Base-by-base conservation (phyloP, 768 basidiomycete genomes). In the Leccinum ochraceum region DNA sequence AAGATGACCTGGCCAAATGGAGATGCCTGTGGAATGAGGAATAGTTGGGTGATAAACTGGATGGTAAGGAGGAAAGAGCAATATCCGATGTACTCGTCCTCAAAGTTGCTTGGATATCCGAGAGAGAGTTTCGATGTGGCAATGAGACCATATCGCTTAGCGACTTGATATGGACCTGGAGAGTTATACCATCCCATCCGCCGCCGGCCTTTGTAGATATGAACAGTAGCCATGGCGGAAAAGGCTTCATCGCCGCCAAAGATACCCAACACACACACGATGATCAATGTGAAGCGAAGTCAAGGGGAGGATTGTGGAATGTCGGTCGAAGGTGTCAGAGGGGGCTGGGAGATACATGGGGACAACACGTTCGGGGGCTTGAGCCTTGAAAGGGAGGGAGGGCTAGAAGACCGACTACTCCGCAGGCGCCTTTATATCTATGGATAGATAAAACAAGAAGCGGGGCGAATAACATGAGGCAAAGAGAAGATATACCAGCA, bases 161-260 rank as follows among this genome's bases (percentile, higher is more conserved):
- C 34, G 11, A 34, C 11, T 34, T 6, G 34, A 34, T 34, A 34
- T 34, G 34, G 34, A 10, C 34, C 34, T 34, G 34, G 34, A 34
- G 34, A 36, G 34, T 36, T 36, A 13, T 36, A 36, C 34, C 34
- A 36, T 36, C 34, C 34, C 34, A 36, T 11, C 68, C 69, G 75
- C 37, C 60, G 67, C 26, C 64, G 58, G 3, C 63, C 66, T 34
- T 59, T 54, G 53, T 65, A 71, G 20, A 75, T 16, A 22, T 69
- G 71, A 6, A 69, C 69, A 20, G 68, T 66, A 16, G 65, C 63
- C 67, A 74, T 69, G 10, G 74, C 70, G 9, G 74, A 67, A 26
- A 74, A 58, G 1, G 74, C 74, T 34, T 72, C 71, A 20, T 73
- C 66, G 3, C 74, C 74, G 39, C 74, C 72, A 36, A 75, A 69